Conservation (phyloP, 345 rosid species). For the Arabidopsis thaliana region TAIR10.1 NC_003076.8:147001-147500, state of each 20-base stretch:
- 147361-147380: constrained; percentile 8
- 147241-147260: background rate
- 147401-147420: constrained; percentile 7
- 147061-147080: background rate
- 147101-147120: constrained; percentile 15
- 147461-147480: background rate
- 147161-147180: background rate
- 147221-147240: constrained; percentile 41
- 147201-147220: constrained; percentile 14
- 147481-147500: background rate
- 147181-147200: constrained; percentile 14
- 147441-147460: background rate
- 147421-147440: background rate
- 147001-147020: background rate
- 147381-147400: background rate
- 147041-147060: background rate
- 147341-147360: background rate
- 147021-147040: too few species aligned
- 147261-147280: constrained; percentile 26
- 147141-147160: background rate
- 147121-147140: constrained; percentile 14
- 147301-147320: background rate
- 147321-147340: constrained; percentile 2
- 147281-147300: constrained; percentile 3
- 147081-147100: background rate